These are phyloP conservation scores for Xylaria sp. DNA, from an alignment of 2,329 filamentous ascomycete species.

Conservation along the genomic window DNA sequence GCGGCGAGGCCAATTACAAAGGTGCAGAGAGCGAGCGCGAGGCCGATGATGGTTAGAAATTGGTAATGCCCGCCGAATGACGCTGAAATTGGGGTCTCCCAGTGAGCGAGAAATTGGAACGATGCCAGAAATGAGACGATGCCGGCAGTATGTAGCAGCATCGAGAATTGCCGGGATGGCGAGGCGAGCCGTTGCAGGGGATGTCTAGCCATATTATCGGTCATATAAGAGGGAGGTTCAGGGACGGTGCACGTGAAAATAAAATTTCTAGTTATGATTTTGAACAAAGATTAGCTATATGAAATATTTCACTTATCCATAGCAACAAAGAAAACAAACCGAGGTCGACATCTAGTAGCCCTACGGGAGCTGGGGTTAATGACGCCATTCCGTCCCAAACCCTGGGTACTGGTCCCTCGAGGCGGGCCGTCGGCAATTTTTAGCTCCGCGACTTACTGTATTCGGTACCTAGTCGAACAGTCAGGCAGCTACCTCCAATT, in stretches of 20 bases:
- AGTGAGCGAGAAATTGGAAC: slow-evolving; percentile 62
- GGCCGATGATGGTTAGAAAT: slow-evolving; percentile 79
- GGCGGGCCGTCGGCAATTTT: slow-evolving; percentile 26
- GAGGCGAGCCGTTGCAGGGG: slow-evolving; percentile 73
- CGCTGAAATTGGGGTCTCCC: slow-evolving; percentile 63
- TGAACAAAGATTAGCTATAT: neutral
- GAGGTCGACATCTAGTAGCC: neutral
- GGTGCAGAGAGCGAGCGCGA: slow-evolving; percentile 68
- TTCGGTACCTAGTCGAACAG: neutral
- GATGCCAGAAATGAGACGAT: slow-evolving; percentile 64
- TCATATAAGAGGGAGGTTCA: slow-evolving; percentile 46
- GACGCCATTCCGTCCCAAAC: slow-evolving; percentile 21
- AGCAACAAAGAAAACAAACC: neutral
- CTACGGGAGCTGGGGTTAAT: neutral
- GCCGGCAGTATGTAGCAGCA: slow-evolving; percentile 68
- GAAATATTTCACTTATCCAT: neutral
- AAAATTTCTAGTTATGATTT: neutral
- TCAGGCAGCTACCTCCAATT: slow-evolving; percentile 20
- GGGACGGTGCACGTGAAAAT: slow-evolving; percentile 50
- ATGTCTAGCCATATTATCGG: slow-evolving; percentile 57
- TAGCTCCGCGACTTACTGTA: slow-evolving; percentile 25
- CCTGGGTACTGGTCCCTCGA: neutral
- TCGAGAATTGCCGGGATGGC: slow-evolving; percentile 72
- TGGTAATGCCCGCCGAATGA: slow-evolving; percentile 76
- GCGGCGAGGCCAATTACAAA: slow-evolving; percentile 72